Evolutionary conservation across 2,329 filamentous ascomycete species (phyloP), one percentile per base, ranked within the genome.

Genomic region (Arachnomyces sp.): DNA sequence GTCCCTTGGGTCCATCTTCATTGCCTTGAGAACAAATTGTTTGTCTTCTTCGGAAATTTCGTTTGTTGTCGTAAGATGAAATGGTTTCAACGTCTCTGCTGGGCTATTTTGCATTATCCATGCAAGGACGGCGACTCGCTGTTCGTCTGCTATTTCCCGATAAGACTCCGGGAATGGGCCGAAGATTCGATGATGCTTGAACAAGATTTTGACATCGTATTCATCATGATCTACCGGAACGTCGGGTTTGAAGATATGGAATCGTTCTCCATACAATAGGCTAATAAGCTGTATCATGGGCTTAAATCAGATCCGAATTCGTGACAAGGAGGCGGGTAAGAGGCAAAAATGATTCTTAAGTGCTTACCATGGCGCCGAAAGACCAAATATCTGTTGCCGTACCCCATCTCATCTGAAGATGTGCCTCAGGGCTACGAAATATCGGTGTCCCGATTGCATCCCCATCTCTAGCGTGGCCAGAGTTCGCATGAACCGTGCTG

Each of bases 371-470:
- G 34, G 48, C 42, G 4, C 49, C 48, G 43, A 54, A 55, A 11
- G 49, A 54, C 54, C 49, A 57, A 29, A 56, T 56, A 34, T 58
- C 51, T 25, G 51, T 49, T 25, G 42, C 14, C n/a, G 55, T 50
- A 20, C 46, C 42, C 53, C 53, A 56, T 18, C 31, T n/a, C 7
- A 55, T 42, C 28, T 39, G 33, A 11, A 53, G 42, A 13, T 54
- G 51, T 1, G 45, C 51, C 43, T 57, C 53, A 14, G 53, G 50
- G 18, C 45, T 51, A 14, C 52, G 43, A 14, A 39, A 55, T 16
- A 55, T 46, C 9, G 45, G 43, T 15, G 48, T 43, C 25, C 49
- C 50, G 20, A 51, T 55, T 6, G 34, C 15, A 34, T 49, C 39
- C 2, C 50, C 38, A 30, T 49, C 38, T 15, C 45, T 35, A 2